These are phyloP conservation scores for Flaveria bidentis DNA, from an alignment of 129 eudicot species.

Conservation along the genomic window DNA sequence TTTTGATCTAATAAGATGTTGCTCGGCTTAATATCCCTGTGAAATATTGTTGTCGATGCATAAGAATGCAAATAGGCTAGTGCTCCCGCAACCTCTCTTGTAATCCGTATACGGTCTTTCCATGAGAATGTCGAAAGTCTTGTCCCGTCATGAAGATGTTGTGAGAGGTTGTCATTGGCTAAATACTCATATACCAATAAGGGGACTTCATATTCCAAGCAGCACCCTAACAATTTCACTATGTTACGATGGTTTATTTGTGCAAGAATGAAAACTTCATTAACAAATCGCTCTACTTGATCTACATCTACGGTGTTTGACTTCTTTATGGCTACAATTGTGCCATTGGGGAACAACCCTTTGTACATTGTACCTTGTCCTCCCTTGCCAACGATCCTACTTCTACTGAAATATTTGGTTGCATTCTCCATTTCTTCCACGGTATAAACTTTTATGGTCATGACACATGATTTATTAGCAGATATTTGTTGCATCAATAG, in stretches of 20 bases:
- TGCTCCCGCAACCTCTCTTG: conserved; percentile 36
- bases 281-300: conserved; percentile 31
- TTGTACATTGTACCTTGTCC: conserved; percentile 45
- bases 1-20: conserved; percentile 38
- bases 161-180: conserved; percentile 12
- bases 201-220: background rate
- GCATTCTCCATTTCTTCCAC: conserved; percentile 35
- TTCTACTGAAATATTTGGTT: conserved; percentile 32
- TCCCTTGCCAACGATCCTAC: conserved; percentile 36
- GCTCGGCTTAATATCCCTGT: conserved; percentile 37
- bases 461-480: conserved; percentile 7
- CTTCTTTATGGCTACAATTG: conserved; percentile 36
- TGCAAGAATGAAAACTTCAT: conserved; percentile 40
- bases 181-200: background rate
- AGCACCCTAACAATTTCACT: background rate
- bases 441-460: conserved; percentile 21
- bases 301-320: conserved; percentile 25
- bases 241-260: conserved; percentile 13
- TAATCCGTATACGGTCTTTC: conserved; percentile 32
- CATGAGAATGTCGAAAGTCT: conserved; percentile 25
- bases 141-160: conserved; percentile 28
- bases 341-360: conserved; percentile 37
- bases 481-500: conserved; percentile 24
- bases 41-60: conserved; percentile 30
- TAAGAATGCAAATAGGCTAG: conserved; percentile 32